Evolutionary conservation across 305 asterid species (phyloP).

Genomic region (Solanum hybrid): DNA sequence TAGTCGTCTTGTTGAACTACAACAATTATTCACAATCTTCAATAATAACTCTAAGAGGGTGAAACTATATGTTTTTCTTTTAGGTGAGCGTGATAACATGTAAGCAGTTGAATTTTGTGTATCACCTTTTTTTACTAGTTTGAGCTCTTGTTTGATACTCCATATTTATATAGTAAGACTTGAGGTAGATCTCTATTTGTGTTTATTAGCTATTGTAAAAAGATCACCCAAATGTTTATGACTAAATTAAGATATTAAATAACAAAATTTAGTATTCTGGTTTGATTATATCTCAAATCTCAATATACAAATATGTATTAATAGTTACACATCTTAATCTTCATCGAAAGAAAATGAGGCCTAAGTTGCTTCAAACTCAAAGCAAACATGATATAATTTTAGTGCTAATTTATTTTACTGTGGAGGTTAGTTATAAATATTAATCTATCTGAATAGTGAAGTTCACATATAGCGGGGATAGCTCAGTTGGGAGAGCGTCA

Average conservation of each 20-base stretch:
- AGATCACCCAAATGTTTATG: not conserved
- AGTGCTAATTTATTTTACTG: not conserved
- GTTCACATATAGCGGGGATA: conserved; percentile 42
- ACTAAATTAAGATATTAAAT: not conserved
- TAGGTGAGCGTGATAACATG: not conserved
- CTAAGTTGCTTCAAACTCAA: not conserved
- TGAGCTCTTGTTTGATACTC: not conserved
- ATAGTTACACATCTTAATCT: not conserved
- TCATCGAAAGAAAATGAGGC: not conserved
- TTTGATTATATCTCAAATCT: not conserved
- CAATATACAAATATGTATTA: not conserved
- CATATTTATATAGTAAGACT: not conserved
- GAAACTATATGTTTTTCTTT: not conserved
- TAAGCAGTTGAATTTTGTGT: not conserved
- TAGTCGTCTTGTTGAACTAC: not conserved
- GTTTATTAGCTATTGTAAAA: not conserved
- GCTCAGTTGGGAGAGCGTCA: conserved; percentile 99
- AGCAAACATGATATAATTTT: not conserved
- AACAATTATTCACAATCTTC: not conserved
- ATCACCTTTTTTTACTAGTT: not conserved
- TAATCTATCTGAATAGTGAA: not conserved
- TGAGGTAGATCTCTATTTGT: not conserved
- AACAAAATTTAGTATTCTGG: not conserved
- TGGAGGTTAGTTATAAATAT: not conserved
- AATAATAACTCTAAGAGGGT: not conserved